These are phyloP conservation scores for Pisolithus orientalis DNA, from an alignment of 768 basidiomycete species.

Conservation along the genomic window DNA sequence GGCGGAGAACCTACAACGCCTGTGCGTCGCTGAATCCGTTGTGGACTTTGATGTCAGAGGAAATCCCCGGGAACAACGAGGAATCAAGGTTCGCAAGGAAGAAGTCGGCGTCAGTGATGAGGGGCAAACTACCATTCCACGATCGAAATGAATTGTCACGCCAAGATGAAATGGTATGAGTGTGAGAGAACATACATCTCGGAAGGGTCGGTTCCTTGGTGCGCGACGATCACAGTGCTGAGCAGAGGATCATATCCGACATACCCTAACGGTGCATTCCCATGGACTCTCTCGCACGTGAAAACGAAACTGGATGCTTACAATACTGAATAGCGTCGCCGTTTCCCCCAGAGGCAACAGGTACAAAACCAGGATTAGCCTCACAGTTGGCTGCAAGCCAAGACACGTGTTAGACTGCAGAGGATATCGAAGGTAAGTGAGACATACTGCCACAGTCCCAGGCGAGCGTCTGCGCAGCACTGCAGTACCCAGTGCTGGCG, in stretches of 20 bases:
- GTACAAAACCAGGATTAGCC: conserved; percentile 40
- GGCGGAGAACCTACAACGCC: conserved; percentile 27
- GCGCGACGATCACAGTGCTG: conserved; percentile 34
- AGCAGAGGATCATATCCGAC: conserved; percentile 32
- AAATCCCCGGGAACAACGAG: conserved; percentile 40
- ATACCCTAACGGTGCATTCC: conserved; percentile 1
- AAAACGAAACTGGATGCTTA: conserved; percentile 14
- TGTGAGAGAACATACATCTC: conserved; percentile 23
- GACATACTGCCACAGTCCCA: conserved; percentile 46
- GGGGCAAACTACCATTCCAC: conserved; percentile 24
- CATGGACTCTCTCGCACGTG: background rate
- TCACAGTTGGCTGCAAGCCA: conserved; percentile 34
- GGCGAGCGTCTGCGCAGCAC: conserved; percentile 29
- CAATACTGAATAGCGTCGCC: conserved; percentile 36
- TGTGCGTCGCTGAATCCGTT: conserved; percentile 39
- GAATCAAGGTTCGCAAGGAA: conserved; percentile 27
- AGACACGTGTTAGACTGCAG: too few species aligned
- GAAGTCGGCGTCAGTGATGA: conserved; percentile 35
- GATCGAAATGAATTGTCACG: background rate
- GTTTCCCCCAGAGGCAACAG: conserved; percentile 41
- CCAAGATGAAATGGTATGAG: background rate
- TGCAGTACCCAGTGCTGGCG: conserved; percentile 42
- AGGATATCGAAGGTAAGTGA: background rate
- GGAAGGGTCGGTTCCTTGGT: conserved; percentile 36
- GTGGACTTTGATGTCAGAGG: conserved; percentile 35